Percentiles rank a stretch among this genome's conserved stretches.
phyloP scores from a whole-genome alignment of 345 rosid species.

The rapeseed (Brassica napus) region DNA sequence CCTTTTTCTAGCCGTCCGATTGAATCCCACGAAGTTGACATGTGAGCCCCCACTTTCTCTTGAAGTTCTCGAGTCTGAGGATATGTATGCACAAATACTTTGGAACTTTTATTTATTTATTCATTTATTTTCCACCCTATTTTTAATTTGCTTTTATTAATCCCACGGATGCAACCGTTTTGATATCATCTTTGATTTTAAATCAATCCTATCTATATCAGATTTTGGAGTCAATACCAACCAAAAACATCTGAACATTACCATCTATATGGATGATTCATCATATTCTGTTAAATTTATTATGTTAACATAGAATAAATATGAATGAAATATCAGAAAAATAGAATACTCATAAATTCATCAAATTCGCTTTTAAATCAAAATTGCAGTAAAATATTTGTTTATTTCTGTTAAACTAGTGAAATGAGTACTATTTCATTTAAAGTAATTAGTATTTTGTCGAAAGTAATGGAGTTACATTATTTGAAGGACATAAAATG shows the following conservation, averaged over 20 bases:
- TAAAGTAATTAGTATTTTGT: too few species aligned
- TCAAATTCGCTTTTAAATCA: background rate
- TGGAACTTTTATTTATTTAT: background rate
- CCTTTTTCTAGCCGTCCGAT: slow-evolving; percentile 39
- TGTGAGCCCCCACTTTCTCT: slow-evolving; percentile 42
- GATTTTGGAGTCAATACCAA: slow-evolving; percentile 29
- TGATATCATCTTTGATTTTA: background rate
- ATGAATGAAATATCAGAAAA: background rate
- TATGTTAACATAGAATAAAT: background rate
- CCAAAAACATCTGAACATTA: slow-evolving; percentile 7
- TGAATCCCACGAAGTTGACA: slow-evolving; percentile 44
- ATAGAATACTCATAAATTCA: background rate
- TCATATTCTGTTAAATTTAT: background rate
- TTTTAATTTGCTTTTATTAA: slow-evolving; percentile 3
- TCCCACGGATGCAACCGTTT: slow-evolving; percentile 28
- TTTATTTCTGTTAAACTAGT: background rate
- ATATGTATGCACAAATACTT: slow-evolving; percentile 8
- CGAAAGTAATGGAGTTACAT: too few species aligned
- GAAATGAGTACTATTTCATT: background rate
- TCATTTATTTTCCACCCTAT: background rate
- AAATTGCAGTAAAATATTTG: background rate
- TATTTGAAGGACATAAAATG: too few species aligned
- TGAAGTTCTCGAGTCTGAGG: slow-evolving; percentile 7
- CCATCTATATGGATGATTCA: background rate
- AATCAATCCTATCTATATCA: slow-evolving; percentile 2